phyloP scores from a whole-genome alignment of 495 filamentous ascomycete species.

The Aspergillus steynii region DNA sequence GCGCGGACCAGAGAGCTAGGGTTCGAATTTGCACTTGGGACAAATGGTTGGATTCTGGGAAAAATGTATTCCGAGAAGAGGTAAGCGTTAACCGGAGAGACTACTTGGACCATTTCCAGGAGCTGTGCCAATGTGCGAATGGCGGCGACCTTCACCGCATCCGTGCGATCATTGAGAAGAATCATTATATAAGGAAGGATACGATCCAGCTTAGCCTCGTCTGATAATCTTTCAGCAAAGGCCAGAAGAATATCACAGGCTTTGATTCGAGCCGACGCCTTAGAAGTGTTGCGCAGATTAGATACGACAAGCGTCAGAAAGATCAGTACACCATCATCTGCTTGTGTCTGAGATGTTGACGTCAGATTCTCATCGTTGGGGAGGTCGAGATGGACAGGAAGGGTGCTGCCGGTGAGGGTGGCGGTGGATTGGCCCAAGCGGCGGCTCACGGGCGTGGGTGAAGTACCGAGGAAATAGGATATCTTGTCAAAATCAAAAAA shows the following conservation, averaged over 20 bases:
- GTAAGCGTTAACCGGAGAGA: conserved; percentile 93
- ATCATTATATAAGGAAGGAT: conserved; percentile 86
- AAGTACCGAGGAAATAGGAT: conserved; percentile 76
- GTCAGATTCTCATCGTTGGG: conserved; percentile 75
- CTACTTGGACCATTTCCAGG: conserved; percentile 79
- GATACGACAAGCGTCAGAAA: conserved; percentile 87
- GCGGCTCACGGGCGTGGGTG: conserved; percentile 20
- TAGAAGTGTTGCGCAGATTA: conserved; percentile 83
- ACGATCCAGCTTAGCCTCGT: conserved; percentile 95
- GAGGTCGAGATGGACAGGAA: conserved; percentile 85
- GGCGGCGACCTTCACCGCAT: conserved; percentile 81
- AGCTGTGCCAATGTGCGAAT: conserved; percentile 85
- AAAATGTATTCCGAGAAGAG: conserved; percentile 95
- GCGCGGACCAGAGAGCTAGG: conserved; percentile 73
- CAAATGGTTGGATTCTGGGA: conserved; percentile 72
- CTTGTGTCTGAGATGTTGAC: conserved; percentile 28
- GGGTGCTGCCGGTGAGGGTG: conserved; percentile 41
- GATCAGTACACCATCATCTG: conserved; percentile 88
- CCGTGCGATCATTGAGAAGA: conserved; percentile 75
- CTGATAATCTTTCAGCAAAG: conserved; percentile 86
- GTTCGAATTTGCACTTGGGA: conserved; percentile 54
- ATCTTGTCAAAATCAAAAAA: conserved; percentile 98
- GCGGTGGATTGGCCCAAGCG: conserved; percentile 24
- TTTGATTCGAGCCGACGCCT: conserved; percentile 80
- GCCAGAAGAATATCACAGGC: conserved; percentile 93